Conservation (phyloP, 257 asterid species). For the Nicotiana paniculata region DNA sequence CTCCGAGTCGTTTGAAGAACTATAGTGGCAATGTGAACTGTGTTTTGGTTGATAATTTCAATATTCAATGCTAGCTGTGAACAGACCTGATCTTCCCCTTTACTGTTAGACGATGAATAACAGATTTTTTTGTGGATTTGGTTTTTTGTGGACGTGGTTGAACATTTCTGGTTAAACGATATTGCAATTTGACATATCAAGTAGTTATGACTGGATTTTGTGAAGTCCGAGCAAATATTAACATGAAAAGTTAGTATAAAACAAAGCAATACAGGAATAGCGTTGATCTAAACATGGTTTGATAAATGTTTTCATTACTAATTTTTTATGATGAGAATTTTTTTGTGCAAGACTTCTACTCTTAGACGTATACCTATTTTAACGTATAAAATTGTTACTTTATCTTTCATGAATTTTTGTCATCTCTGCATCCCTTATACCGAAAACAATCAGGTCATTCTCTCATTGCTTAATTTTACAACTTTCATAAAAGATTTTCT, state of each 20-base stretch:
- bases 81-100: neutral
- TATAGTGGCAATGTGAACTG: neutral
- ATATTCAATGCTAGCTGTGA: neutral
- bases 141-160: neutral
- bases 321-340: no score
- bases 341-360: no score
- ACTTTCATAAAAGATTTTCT: neutral
- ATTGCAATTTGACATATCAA: neutral
- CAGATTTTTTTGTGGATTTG: neutral
- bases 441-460: neutral
- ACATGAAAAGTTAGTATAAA: neutral
- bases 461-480: neutral
- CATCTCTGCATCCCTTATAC: constrained; percentile 13
- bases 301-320: no score
- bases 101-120: neutral
- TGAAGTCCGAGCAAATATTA: neutral
- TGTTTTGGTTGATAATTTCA: neutral
- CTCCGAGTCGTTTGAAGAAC: constrained; percentile 21
- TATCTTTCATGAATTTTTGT: constrained; percentile 13
- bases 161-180: neutral
- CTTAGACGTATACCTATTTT: no score
- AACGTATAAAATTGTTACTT: neutral
- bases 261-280: no score
- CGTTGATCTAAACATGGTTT: no score
- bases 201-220: neutral